phyloP scores from a whole-genome alignment of 1,284 basidiomycete species.

The Malassezia psittaci region DNA sequence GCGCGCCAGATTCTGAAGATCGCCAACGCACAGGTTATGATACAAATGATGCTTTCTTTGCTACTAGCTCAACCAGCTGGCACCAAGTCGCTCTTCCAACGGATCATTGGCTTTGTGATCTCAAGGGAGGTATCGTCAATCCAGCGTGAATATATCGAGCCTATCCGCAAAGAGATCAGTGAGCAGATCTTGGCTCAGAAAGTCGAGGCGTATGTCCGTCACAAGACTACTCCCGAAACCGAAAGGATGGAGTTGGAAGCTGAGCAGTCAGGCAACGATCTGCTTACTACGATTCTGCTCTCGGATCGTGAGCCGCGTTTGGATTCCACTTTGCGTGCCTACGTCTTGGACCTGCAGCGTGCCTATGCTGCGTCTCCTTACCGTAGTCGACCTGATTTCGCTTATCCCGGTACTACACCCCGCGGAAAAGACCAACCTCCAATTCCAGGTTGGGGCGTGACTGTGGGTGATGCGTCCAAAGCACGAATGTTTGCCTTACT shows the following conservation, averaged over 20 bases:
- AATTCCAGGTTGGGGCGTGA: conserved; percentile 27
- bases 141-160: conserved; percentile 38
- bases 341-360: conserved; percentile 36
- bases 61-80: conserved; percentile 44
- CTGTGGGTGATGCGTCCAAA: conserved; percentile 22
- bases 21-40: conserved; percentile 43
- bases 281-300: conserved; percentile 41
- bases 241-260: conserved; percentile 24
- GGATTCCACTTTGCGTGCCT: conserved; percentile 18
- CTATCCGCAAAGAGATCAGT: conserved; percentile 34
- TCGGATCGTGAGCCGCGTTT: conserved; percentile 21
- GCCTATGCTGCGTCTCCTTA: conserved; percentile 39
- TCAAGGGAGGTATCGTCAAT: conserved; percentile 30
- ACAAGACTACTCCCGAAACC: conserved; percentile 34
- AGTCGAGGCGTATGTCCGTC: conserved; percentile 39
- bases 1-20: conserved; percentile 43
- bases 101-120: conserved; percentile 36
- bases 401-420: conserved; percentile 35
- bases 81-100: conserved; percentile 43
- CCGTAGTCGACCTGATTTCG: conserved; percentile 26
- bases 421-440: conserved; percentile 20
- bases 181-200: conserved; percentile 34
- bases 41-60: conserved; percentile 36
- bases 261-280: conserved; percentile 32
- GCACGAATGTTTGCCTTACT: conserved; percentile 42